A percentile compares a stretch with the other conserved stretches of the same genome.
Evolutionary conservation across 768 basidiomycete species (phyloP).

Genomic region (Tubosaeta sp.): DNA sequence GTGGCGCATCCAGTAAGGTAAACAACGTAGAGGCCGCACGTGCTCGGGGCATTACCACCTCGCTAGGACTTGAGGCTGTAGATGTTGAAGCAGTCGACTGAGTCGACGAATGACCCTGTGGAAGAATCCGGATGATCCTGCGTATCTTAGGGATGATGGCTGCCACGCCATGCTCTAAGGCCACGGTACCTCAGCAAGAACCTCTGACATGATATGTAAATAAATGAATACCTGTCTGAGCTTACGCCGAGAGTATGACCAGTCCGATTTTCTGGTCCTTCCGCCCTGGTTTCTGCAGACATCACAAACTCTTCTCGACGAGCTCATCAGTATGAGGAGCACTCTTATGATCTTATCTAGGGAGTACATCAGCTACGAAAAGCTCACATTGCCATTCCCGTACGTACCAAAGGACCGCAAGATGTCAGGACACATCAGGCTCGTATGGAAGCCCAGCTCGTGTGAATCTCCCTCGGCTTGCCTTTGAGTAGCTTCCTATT

Average conservation of each 20-base stretch:
- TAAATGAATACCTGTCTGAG: constrained; percentile 3
- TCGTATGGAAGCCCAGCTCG: constrained; percentile 3
- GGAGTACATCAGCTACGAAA: background rate
- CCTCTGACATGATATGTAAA: background rate
- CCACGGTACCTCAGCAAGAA: background rate
- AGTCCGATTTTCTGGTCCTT: constrained; percentile 4
- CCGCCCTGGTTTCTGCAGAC: background rate
- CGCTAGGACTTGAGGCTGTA: too few species aligned
- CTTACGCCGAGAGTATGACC: constrained; percentile 2
- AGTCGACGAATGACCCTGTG: background rate
- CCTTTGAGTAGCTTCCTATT: too few species aligned
- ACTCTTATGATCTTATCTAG: constrained; percentile 1
- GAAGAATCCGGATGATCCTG: constrained; percentile 3
- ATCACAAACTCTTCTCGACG: background rate
- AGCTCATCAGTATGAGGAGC: background rate
- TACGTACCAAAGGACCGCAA: constrained; percentile 14
- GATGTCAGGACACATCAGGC: constrained; percentile 21
- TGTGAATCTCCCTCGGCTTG: too few species aligned
- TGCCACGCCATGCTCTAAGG: constrained; percentile 1
- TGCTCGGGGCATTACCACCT: too few species aligned
- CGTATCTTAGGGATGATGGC: background rate
- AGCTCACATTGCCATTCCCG: background rate
- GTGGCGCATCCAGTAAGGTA: too few species aligned
- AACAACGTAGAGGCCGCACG: too few species aligned
- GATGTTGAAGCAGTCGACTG: too few species aligned